phyloP scores from a whole-genome alignment of 371 early-diverging fungal species.

The Zancudomyces culisetae region DNA sequence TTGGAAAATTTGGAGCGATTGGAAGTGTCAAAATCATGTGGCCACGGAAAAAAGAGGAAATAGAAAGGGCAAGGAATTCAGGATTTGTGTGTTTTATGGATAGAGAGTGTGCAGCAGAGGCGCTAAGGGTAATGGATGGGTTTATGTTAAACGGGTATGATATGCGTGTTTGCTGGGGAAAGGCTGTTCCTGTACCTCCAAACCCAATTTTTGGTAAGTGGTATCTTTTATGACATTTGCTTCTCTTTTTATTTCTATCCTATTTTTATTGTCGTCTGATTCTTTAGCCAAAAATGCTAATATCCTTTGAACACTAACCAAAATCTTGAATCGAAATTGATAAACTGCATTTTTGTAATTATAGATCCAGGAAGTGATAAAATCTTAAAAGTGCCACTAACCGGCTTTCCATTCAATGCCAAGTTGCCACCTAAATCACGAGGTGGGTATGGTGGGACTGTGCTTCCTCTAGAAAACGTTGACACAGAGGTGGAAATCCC shows the following conservation, averaged over 20 bases:
- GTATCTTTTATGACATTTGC: slow-evolving; percentile 8
- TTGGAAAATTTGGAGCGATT: slow-evolving; percentile 70
- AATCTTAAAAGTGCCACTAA: slow-evolving; percentile 7
- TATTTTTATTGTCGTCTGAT: not conserved
- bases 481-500: slow-evolving; percentile 22
- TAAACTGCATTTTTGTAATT: not conserved
- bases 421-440: slow-evolving; percentile 14
- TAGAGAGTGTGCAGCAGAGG: slow-evolving; percentile 47
- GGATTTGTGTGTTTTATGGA: slow-evolving; percentile 88
- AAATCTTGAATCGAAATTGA: too few species aligned
- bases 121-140: slow-evolving; percentile 55
- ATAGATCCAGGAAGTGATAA: slow-evolving; percentile 15
- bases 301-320: too few species aligned
- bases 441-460: slow-evolving; percentile 7
- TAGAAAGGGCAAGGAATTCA: slow-evolving; percentile 51
- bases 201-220: slow-evolving; percentile 47
- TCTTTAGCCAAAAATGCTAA: too few species aligned
- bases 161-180: slow-evolving; percentile 77
- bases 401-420: slow-evolving; percentile 57
- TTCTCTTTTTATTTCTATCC: not conserved
- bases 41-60: slow-evolving; percentile 75
- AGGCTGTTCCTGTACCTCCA: slow-evolving; percentile 58
- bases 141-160: slow-evolving; percentile 35
- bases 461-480: not conserved
- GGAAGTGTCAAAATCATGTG: slow-evolving; percentile 91